phyloP scores from a whole-genome alignment of 768 basidiomycete species.

The Dacryopinax spathularia region DNA sequence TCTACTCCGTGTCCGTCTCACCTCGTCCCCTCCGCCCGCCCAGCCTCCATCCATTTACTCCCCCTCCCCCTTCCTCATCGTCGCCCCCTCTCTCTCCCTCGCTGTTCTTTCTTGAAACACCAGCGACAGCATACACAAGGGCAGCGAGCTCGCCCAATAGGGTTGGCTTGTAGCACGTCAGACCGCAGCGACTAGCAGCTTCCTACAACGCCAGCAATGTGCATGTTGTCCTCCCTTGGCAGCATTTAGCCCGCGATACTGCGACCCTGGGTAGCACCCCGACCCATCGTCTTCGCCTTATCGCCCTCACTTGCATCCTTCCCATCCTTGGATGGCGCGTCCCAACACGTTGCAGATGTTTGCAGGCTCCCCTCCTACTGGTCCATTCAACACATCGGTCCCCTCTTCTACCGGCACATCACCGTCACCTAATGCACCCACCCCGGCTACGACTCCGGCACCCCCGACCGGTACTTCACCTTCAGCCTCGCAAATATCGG shows the following conservation, averaged over 20 bases:
- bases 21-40: neutral
- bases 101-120: neutral
- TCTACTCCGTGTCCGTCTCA: neutral
- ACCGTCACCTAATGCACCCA: constrained; percentile 52
- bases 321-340: neutral
- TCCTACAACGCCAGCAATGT: neutral
- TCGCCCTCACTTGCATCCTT: neutral
- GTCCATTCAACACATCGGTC: constrained; percentile 27
- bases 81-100: neutral
- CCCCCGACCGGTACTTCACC: constrained; percentile 7
- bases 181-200: neutral
- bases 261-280: neutral
- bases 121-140: neutral
- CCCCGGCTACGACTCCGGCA: constrained; percentile 1
- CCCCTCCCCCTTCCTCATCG: neutral
- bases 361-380: constrained; percentile 20
- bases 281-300: neutral
- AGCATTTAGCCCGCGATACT: constrained; percentile 2
- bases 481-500: constrained; percentile 5
- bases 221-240: neutral
- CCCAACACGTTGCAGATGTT: neutral
- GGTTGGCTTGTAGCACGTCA: neutral
- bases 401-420: constrained; percentile 36
- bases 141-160: constrained; percentile 1
- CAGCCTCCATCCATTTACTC: no score